phyloP scores from a whole-genome alignment of 2,329 filamentous ascomycete genomes.

The Fusarium sp. region DNA sequence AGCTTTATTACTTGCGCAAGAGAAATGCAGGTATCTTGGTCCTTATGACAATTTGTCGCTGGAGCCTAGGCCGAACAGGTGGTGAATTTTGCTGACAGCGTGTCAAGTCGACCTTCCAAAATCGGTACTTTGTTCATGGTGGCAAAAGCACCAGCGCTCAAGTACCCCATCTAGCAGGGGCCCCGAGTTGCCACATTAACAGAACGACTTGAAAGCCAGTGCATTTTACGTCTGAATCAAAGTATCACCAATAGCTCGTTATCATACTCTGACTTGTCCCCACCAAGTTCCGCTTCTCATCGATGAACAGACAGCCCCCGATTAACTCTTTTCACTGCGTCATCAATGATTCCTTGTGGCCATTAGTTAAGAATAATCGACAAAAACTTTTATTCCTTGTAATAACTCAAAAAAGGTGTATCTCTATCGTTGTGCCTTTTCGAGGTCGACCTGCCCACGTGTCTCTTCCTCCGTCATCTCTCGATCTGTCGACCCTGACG shows the following conservation, averaged over 20 bases:
- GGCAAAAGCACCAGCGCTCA: fast-evolving
- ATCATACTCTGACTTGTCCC: fast-evolving
- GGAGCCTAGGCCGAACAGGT: fast-evolving
- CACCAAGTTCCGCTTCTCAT: not conserved
- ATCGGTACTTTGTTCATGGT: fast-evolving
- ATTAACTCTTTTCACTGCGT: too few relatives aligned
- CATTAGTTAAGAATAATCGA: not conserved
- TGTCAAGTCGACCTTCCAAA: fast-evolving
- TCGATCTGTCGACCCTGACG: not conserved
- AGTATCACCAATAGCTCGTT: not conserved
- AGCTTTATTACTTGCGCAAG: fast-evolving
- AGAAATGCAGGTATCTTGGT: fast-evolving
- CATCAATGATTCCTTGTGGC: fast-evolving
- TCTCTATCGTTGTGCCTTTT: not conserved
- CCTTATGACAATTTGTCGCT: fast-evolving
- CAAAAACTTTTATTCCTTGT: not conserved
- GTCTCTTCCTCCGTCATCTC: not conserved
- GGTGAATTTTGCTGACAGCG: fast-evolving
- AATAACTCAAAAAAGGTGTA: fast-evolving
- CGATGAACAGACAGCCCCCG: not conserved
- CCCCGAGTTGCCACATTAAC: fast-evolving
- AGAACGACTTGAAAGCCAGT: too few relatives aligned
- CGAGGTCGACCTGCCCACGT: not conserved
- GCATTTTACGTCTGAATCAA: fast-evolving
- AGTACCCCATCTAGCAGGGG: fast-evolving